Conservation (phyloP, 352 stramenopile species). For the Phytophthora meadii region DNA sequence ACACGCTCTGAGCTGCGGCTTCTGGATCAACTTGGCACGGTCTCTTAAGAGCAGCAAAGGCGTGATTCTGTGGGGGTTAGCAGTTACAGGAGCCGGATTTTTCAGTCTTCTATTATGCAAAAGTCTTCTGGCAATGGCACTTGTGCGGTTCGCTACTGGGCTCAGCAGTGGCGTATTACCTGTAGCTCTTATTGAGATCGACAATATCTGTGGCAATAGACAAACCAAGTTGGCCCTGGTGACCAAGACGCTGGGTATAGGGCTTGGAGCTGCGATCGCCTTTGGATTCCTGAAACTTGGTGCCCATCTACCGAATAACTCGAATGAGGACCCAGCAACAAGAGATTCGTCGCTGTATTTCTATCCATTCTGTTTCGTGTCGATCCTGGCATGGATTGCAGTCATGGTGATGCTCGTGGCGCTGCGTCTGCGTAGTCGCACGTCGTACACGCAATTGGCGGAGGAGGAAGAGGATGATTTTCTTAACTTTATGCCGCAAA, state of each 20-base stretch:
- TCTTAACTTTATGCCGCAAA: constrained; percentile 53
- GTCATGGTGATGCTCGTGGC: constrained; percentile 73
- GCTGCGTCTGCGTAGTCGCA: constrained; percentile 63
- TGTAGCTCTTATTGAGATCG: constrained; percentile 81
- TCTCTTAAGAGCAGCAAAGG: constrained; percentile 82
- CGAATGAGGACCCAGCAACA: constrained; percentile 36
- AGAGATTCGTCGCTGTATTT: constrained; percentile 71
- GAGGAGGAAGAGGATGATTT: constrained; percentile 66
- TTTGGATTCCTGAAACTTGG: constrained; percentile 59
- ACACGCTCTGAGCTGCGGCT: constrained; percentile 71
- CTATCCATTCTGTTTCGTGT: constrained; percentile 82
- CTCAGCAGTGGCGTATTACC: constrained; percentile 79
- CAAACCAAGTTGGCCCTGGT: constrained; percentile 69
- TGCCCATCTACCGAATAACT: constrained; percentile 48
- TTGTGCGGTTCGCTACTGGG: constrained; percentile 80
- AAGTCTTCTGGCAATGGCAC: constrained; percentile 75
- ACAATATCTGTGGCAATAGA: constrained; percentile 84
- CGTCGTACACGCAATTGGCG: constrained; percentile 72
- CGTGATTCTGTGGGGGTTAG: constrained; percentile 82
- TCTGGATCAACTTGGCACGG: constrained; percentile 82
- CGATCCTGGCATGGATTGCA: constrained; percentile 72
- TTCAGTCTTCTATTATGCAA: constrained; percentile 83
- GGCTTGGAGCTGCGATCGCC: constrained; percentile 57
- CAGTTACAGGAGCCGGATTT: constrained; percentile 68
- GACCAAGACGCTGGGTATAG: constrained; percentile 73